Conservation (phyloP, 1,284 basidiomycete species). For the Ceratobasidium sp. region DNA sequence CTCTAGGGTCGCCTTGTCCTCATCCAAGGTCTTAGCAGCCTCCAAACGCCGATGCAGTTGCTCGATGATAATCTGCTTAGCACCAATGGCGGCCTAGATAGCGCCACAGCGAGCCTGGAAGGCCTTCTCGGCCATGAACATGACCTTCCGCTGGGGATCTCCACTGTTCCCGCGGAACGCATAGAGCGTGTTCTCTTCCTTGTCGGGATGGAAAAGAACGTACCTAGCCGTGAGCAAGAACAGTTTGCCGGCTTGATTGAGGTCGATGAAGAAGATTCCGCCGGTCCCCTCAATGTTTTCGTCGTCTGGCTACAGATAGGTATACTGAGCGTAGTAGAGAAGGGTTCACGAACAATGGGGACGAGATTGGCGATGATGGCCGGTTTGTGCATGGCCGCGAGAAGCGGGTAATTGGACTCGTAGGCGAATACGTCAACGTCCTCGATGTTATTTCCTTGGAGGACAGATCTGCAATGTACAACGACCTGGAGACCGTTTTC, state of each 20-base stretch:
- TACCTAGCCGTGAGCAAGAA: slow-evolving; percentile 3
- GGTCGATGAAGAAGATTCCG: slow-evolving; percentile 19
- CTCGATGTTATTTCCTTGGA: slow-evolving; percentile 33
- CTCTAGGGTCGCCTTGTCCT: not conserved
- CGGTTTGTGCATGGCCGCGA: slow-evolving; percentile 17
- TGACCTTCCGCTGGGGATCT: not conserved
- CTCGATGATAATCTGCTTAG: slow-evolving; percentile 5
- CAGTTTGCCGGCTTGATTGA: not conserved
- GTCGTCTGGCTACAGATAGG: slow-evolving; percentile 24
- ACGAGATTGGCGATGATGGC: slow-evolving; percentile 14
- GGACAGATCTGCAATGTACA: slow-evolving; percentile 36
- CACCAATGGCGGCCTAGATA: slow-evolving; percentile 26
- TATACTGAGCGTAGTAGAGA: slow-evolving; percentile 33
- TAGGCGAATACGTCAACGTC: slow-evolving; percentile 23
- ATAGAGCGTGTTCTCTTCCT: not conserved
- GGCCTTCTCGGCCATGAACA: not conserved
- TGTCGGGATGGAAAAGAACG: slow-evolving; percentile 11
- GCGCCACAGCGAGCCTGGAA: not conserved
- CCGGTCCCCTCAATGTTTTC: slow-evolving; percentile 10
- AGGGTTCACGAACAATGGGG: slow-evolving; percentile 8
- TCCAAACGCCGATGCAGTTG: slow-evolving; percentile 11
- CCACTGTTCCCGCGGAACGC: not conserved
- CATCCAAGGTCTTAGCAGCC: slow-evolving; percentile 1
- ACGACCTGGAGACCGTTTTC: slow-evolving; percentile 38
- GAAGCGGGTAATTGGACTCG: not conserved